A percentile compares a stretch with the other conserved stretches of the same genome.
Conservation (phyloP, 257 asterid genomes). For the Jaltomata sinuosa region DNA sequence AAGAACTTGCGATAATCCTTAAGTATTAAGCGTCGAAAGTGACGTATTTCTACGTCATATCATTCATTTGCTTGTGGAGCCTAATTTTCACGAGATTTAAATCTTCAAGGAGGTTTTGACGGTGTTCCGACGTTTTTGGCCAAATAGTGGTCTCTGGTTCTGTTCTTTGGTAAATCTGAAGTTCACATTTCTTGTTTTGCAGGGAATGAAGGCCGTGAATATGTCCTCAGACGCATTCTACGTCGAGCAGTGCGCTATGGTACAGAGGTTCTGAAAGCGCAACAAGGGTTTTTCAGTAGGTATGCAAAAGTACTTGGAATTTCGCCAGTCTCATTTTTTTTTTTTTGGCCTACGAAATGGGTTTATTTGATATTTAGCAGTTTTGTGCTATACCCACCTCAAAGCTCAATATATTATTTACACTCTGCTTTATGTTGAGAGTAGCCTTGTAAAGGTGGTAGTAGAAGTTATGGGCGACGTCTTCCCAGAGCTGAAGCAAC, state of each 20-base stretch:
- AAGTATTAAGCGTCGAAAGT: too few species aligned
- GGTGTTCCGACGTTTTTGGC: background rate
- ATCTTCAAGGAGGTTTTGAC: background rate
- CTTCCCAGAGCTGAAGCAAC: slow-evolving; percentile 83
- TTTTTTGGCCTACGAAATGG: background rate
- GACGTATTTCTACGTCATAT: too few species aligned
- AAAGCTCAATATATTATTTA: background rate
- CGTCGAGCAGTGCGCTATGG: slow-evolving; percentile 99
- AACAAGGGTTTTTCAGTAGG: slow-evolving; percentile 83
- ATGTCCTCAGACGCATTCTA: slow-evolving; percentile 89
- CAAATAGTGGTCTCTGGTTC: background rate
- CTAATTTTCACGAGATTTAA: background rate
- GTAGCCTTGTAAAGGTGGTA: slow-evolving; percentile 75
- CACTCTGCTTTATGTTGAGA: slow-evolving; percentile 13
- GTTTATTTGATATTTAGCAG: background rate
- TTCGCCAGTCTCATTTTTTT: background rate
- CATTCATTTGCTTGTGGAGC: background rate
- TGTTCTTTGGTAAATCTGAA: background rate
- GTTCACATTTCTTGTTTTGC: slow-evolving; percentile 9
- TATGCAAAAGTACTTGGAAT: slow-evolving; percentile 17
- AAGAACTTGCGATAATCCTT: too few species aligned
- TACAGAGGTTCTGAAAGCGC: slow-evolving; percentile 84
- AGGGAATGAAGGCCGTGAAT: slow-evolving; percentile 99
- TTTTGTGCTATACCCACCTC: background rate
- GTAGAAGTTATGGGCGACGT: slow-evolving; percentile 74